Base-by-base conservation (phyloP, 2,329 filamentous ascomycete species). In the Orbilia blumenaviensis region DNA sequence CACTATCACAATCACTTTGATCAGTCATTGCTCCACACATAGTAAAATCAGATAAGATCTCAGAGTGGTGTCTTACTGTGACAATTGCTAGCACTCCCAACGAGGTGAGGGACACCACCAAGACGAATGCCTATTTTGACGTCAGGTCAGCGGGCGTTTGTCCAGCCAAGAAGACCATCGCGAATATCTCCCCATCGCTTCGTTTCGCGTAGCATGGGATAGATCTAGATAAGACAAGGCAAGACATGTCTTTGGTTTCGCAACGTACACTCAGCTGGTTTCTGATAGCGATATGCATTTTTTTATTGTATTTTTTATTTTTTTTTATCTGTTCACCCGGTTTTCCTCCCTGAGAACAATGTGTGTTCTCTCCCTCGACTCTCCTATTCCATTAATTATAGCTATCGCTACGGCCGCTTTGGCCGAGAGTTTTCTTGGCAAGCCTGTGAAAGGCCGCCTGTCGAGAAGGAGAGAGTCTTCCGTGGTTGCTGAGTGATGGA, bases 31-130 rank as follows among this genome's bases (percentile, higher is more conserved):
- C 10, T 8, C 12, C 3, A 38, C 3, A 16, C 4, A 36, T 36
- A 36, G 5, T 12, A 14, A 38, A 25, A 60, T 3, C 12, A 8
- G 32, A 29, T n/a, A 56, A n/a, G 10, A 38, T 27, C 16, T 44
- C 16, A 32, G 29, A 32, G 29, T 21, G 42, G 23, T 27, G 25
- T 38, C 64, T 69, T 76, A 76, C 72, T 29, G 72, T 76, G 46
- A 76, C 72, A 60, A 76, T 76, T 16, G 72, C 72, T 18, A 76
- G 72, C 25, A 76, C 72, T 9, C 72, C 64, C 5, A 76, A 50
- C 48, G 72, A 76, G n/a, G 72, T 76, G 64, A 76, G 72, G 27
- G 72, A 76, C 34, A 76, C 72, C 14, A 76, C 27, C 16, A 76
- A 64, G 16, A 76, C 72, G n/a, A 76, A 76, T 18, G 72, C 72